A percentile compares a stretch with the other conserved stretches of the same genome.
Conservation (phyloP, 2,329 filamentous ascomycete genomes). For the Aspergillus tamarii region DNA sequence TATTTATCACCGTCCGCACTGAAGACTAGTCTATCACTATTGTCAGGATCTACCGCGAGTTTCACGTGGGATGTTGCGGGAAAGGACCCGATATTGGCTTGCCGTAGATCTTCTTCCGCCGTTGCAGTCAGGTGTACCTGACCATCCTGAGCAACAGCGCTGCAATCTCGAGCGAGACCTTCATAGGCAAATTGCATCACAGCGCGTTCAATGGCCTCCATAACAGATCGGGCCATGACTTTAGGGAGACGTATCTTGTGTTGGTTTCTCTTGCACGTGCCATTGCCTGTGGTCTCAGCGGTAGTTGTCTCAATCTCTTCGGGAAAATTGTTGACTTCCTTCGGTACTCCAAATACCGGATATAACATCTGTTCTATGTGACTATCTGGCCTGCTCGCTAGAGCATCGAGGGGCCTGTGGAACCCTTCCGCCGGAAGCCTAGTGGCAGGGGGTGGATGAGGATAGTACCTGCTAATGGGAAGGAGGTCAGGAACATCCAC, state of each 20-base stretch:
- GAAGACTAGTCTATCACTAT: slow-evolving; percentile 16
- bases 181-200: slow-evolving; percentile 32
- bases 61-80: slow-evolving; percentile 22
- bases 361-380: slow-evolving; percentile 20
- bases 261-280: background rate
- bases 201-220: slow-evolving; percentile 28
- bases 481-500: slow-evolving; percentile 11
- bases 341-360: slow-evolving; percentile 4
- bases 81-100: slow-evolving; percentile 21
- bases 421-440: slow-evolving; percentile 7
- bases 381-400: slow-evolving; percentile 12
- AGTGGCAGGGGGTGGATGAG: slow-evolving; percentile 11
- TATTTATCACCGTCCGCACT: slow-evolving; percentile 24
- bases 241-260: background rate
- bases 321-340: background rate
- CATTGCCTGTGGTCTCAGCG: background rate
- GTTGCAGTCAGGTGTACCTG: slow-evolving; percentile 19
- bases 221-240: slow-evolving; percentile 9
- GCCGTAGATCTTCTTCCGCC: slow-evolving; percentile 19
- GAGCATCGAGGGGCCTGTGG: slow-evolving; percentile 18
- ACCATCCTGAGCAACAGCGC: slow-evolving; percentile 19
- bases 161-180: slow-evolving; percentile 35
- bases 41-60: slow-evolving; percentile 12
- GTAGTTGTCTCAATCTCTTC: background rate
- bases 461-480: slow-evolving; percentile 31